Evolutionary conservation across 306 rosid genomes (phyloP), one percentile per base, ranked within the genome.

Genomic region (Quercus parvula): DNA sequence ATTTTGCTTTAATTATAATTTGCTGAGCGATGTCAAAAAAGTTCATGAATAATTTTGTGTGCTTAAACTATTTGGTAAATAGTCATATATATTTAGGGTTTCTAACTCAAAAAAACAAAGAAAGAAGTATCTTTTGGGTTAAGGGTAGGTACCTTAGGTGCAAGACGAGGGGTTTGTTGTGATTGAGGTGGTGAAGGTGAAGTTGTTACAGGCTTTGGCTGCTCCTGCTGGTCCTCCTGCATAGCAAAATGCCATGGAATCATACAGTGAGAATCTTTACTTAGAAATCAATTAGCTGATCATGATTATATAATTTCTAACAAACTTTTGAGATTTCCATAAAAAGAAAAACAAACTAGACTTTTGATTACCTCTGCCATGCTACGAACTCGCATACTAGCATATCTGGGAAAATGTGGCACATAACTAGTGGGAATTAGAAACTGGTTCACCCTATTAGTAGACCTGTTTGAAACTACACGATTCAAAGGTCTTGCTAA

Each of bases 291-390:
- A 24, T 59, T 11, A 49, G 4, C 33, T 1, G 15, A 11, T 22
- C 15, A 10, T 12, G 67, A 25, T 1, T 3, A 22, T 12, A 1
- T 14, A 9, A 24, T 4, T 61, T 61, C 14, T 15, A 61, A 4
- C 6, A 4, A 7, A 27, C 19, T 11, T 9, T 3, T 49, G 54
- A 12, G 17, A 10, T 49, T 49, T 49, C 54, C 54, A 49, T 0
- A 2, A 12, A 28, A 6, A 14, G 30, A 14, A 5, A 3, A 24
- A 11, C 5, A 3, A 63, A 2, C 15, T 1, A 20, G 17, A 20
- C 54, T 49, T 11, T 10, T 4, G 0, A 4, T 35, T 82, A 84
- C 92, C 90, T 83, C 83, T 22, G 90, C 84, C 87, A 68, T 85
- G 59, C 84, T 75, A 11, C 86, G 54, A 17, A 87, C 91, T 6